A percentile compares a stretch with the other conserved stretches of the same genome.
These are phyloP conservation scores for Byssochlamys sp. DNA, from an alignment of 2,329 filamentous ascomycete species.

Conservation along the genomic window DNA sequence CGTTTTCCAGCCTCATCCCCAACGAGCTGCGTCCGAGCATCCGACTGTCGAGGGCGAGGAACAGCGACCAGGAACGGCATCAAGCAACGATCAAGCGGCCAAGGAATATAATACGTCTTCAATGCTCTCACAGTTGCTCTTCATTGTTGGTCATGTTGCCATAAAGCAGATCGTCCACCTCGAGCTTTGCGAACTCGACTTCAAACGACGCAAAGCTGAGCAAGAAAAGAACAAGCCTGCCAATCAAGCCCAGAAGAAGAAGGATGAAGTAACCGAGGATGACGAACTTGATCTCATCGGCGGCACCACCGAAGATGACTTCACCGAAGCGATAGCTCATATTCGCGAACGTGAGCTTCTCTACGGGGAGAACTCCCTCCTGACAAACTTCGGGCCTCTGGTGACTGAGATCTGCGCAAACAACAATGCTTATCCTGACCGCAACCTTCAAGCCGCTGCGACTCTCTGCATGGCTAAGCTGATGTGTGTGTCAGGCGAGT, in stretches of 20 bases:
- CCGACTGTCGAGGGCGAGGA: slow-evolving; percentile 22
- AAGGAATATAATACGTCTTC: slow-evolving; percentile 59
- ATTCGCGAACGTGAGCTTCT: slow-evolving; percentile 76
- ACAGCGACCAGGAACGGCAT: slow-evolving; percentile 25
- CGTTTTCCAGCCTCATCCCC: slow-evolving; percentile 54
- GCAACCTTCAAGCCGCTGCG: slow-evolving; percentile 81
- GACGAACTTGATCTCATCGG: slow-evolving; percentile 95
- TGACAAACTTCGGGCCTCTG: slow-evolving; percentile 83
- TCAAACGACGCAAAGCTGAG: slow-evolving; percentile 76
- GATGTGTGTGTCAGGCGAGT: slow-evolving; percentile 96
- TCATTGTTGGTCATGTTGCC: slow-evolving; percentile 89
- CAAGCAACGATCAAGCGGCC: slow-evolving; percentile 25
- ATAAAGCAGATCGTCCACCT: slow-evolving; percentile 99
- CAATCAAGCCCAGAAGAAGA: slow-evolving; percentile 35
- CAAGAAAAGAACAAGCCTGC: slow-evolving; percentile 40
- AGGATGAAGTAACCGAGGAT: slow-evolving; percentile 54
- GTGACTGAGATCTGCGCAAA: slow-evolving; percentile 90
- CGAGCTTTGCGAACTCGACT: slow-evolving; percentile 93
- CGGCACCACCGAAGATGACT: slow-evolving; percentile 89
- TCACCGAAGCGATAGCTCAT: slow-evolving; percentile 75
- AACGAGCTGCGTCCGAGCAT: slow-evolving; percentile 18
- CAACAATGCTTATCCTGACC: slow-evolving; percentile 83
- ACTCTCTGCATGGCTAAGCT: slow-evolving; percentile 93
- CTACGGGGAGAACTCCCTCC: slow-evolving; percentile 70
- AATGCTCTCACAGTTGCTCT: slow-evolving; percentile 78